Base-by-base conservation (phyloP, 306 rosid species). In the Trifolium repens region DNA sequence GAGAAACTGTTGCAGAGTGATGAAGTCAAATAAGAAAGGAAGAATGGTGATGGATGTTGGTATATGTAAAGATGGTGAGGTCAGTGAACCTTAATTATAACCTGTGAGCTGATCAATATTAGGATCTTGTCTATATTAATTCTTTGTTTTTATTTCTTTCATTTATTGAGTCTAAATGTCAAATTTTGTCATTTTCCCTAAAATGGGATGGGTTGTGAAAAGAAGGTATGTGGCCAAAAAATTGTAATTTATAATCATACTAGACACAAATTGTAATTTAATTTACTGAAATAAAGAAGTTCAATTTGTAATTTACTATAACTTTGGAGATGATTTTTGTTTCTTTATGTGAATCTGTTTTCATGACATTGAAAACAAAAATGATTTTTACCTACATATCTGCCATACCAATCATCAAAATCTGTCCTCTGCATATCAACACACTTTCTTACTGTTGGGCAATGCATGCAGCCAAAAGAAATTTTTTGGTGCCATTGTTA, bases 1-100 rank as follows among this genome's bases (percentile, higher is more conserved):
- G 74, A 89, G 98, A 82, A 96, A 89, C 67, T 96, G 99, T 79
- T 96, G 99, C 88, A 85, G 91, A 84, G 78, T 96, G 53, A 64
- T 77, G 89, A 74, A 83, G n/a, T 71, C 92, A 1, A 80, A 72
- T 74, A 86, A 89, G 87, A 80, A 77, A 72, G 90, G 90, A 72
- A 82, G 85, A 30, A 47, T 90, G 89, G 79, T 80, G 79, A 85
- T 93, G 47, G 87, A 89, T 67, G 99, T 96, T 61, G 98, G 97
- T 50, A 24, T 81, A 47, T 96, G 99, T 63, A 85, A 69, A 68
- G 90, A 81, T 71, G 92, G 93, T 30, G 98, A 96, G 81, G 79
- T 90, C 84, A 83, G 73, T 72, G 96, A 89, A 88, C 69, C 86
- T 27, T 79, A 66, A 67, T 47, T 46, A 24, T 71, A 35, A 27